A percentile compares a stretch with the other conserved stretches of the same genome.
These are phyloP conservation scores for Corchorus capsularis DNA, from an alignment of 345 rosid species.

Conservation along the genomic window DNA sequence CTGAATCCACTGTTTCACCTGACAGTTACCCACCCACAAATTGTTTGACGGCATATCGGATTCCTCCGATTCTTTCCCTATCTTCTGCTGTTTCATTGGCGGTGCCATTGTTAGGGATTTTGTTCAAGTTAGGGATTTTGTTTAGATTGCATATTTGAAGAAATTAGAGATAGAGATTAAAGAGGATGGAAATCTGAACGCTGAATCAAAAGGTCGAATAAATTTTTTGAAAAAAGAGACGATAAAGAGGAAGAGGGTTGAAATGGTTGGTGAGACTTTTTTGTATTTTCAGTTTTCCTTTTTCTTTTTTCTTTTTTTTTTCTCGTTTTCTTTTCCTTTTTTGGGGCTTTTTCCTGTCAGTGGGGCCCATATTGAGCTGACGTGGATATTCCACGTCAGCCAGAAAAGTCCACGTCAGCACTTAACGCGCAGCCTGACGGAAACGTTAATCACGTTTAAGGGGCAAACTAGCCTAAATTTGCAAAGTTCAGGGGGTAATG, in stretches of 20 bases:
- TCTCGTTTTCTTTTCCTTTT: too few species aligned
- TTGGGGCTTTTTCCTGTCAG: too few species aligned
- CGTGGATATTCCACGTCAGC: too few species aligned
- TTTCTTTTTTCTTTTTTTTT: too few species aligned
- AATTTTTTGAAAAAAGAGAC: background rate
- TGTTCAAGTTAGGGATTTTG: background rate
- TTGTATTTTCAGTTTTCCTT: too few species aligned
- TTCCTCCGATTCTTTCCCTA: conserved; percentile 42
- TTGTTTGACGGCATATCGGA: conserved; percentile 56
- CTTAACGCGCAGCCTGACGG: too few species aligned
- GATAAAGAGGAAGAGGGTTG: background rate
- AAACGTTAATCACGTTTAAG: too few species aligned
- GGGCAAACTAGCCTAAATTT: too few species aligned
- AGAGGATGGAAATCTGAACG: background rate
- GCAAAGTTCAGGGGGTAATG: too few species aligned
- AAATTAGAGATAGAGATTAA: background rate
- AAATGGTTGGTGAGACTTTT: background rate
- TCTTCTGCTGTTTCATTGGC: conserved; percentile 34
- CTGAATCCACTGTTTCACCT: conserved; percentile 58
- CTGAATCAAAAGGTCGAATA: background rate
- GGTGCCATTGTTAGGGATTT: conserved; percentile 38
- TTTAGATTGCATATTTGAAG: background rate
- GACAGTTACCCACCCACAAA: conserved; percentile 86
- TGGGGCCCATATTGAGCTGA: too few species aligned
- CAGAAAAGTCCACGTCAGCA: too few species aligned